A percentile compares a stretch with the other conserved stretches of the same genome.
phyloP scores from a whole-genome alignment of 495 filamentous ascomycete genomes.

The Neurospora sp. region DNA sequence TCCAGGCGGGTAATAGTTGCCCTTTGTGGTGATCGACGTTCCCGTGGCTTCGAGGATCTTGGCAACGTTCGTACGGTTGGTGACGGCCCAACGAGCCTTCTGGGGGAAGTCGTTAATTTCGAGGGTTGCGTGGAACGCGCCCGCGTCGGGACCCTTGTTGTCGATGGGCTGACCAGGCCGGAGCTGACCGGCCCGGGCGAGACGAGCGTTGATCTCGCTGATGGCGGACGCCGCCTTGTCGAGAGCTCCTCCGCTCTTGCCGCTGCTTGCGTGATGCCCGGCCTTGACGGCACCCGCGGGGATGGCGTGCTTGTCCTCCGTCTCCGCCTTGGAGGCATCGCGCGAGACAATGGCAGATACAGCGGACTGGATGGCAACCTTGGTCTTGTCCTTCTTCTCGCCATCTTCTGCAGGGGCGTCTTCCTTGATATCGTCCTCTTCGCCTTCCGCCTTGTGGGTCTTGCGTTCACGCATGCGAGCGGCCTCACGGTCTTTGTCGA shows the following conservation, averaged over 20 bases:
- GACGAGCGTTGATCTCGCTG: constrained; percentile 72
- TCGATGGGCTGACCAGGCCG: constrained; percentile 91
- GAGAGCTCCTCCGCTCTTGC: constrained; percentile 54
- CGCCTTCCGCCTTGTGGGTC: constrained; percentile 82
- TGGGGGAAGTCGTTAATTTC: constrained; percentile 99
- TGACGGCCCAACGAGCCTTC: constrained; percentile 98
- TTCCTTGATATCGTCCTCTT: constrained; percentile 75
- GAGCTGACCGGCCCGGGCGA: constrained; percentile 77
- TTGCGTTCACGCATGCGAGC: constrained; percentile 76
- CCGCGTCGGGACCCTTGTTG: constrained; percentile 96
- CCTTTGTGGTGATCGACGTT: constrained; percentile 95
- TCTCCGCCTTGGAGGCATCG: constrained; percentile 22
- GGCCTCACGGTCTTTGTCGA: constrained; percentile 83
- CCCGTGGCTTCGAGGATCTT: constrained; percentile 94
- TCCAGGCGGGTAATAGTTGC: constrained; percentile 73
- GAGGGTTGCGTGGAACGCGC: constrained; percentile 91
- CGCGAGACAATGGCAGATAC: constrained; percentile 45
- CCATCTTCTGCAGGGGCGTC: constrained; percentile 51
- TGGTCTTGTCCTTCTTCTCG: constrained; percentile 50
- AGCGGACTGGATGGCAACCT: constrained; percentile 52
- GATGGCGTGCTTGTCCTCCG: constrained; percentile 45
- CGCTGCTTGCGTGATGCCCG: constrained; percentile 28
- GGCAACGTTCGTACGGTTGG: constrained; percentile 95
- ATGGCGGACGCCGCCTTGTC: constrained; percentile 80
- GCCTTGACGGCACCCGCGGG: constrained; percentile 48